phyloP scores from a whole-genome alignment of 2,329 filamentous ascomycete species.

The Escovopsis sp. region DNA sequence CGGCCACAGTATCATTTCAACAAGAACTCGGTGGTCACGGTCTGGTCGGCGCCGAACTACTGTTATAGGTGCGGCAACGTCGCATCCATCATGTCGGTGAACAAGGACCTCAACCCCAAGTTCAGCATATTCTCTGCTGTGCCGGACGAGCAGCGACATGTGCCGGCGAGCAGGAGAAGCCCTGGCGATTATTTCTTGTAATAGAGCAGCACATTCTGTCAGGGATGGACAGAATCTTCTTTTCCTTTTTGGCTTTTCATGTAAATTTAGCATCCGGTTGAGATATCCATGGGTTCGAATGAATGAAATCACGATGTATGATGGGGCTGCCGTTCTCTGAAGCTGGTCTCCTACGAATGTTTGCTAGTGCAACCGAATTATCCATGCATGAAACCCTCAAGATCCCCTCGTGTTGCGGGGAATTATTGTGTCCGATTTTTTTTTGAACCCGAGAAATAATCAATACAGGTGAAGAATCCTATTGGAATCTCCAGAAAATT shows the following conservation, averaged over 20 bases:
- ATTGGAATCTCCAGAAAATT: no score
- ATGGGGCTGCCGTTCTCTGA: neutral
- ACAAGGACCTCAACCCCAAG: constrained; percentile 69
- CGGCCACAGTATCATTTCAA: constrained; percentile 68
- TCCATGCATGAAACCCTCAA: no score
- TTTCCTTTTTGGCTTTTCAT: constrained; percentile 15
- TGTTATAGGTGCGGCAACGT: constrained; percentile 93
- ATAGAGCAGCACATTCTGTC: constrained; percentile 15
- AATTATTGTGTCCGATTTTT: no score
- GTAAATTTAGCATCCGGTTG: constrained; percentile 27
- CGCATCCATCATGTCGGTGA: constrained; percentile 89
- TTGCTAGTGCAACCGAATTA: no score
- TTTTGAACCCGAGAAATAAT: no score
- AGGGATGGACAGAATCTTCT: constrained; percentile 5
- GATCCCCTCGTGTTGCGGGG: no score
- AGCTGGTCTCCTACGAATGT: no score
- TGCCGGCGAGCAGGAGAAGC: constrained; percentile 55
- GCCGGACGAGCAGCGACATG: constrained; percentile 70
- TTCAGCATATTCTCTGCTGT: constrained; percentile 89
- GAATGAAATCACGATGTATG: constrained; percentile 11
- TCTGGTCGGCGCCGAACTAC: constrained; percentile 96
- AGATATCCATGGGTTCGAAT: constrained; percentile 25
- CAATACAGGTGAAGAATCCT: no score
- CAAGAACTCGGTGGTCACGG: constrained; percentile 89
- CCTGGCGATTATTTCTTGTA: constrained; percentile 58